Evolutionary conservation across 1,284 basidiomycete species (phyloP), one percentile per base, ranked within the genome.

Genomic region (Irpex sp.): DNA sequence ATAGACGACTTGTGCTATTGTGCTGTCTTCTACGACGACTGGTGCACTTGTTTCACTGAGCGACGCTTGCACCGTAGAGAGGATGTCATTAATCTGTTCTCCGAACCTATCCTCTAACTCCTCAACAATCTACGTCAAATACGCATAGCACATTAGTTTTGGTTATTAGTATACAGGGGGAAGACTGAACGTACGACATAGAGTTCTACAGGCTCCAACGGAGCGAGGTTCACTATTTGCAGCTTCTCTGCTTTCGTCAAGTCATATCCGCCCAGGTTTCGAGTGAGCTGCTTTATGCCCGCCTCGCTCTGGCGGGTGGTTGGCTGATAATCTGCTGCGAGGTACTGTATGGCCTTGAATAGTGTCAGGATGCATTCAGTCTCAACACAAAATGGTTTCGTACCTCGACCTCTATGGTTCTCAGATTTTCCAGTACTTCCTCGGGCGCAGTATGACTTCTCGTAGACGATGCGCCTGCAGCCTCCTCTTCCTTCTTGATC

Each of bases 191-290:
- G 63, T 68, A 96, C 94, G 56, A 94, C 90, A 69, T 97, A 96
- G 21, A 98, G 85, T 72, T 95, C 94, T 35, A 97, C 93, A 0
- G 89, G 79, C 57, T 87, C 83, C 4, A 83, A 87, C 0, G 95
- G 96, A 0, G 90, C 90, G 13, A 97, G 82, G 72, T 98, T 97
- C 56, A 94, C 88, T 39, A 97, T 83, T 72, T 97, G 94, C 3
- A 98, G 81, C 68, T 95, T 93, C 79, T 98, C 95, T 3, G 90
- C 87, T 70, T 96, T 97, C 0, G 94, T 96, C 64, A 98, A 78
- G 7, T 85, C 83, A 64, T 87, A 92, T 51, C 84, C 78, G 11
- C 84, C 83, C 9, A 97, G 83, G 43, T 78, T 78, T 65, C 86
- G 83, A 11, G 91, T 84, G 13, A 97, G 85, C 58, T 80, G 78